Base-by-base conservation (phyloP, 805 yeast genomes). In the Yamadazyma phyllophila region DNA sequence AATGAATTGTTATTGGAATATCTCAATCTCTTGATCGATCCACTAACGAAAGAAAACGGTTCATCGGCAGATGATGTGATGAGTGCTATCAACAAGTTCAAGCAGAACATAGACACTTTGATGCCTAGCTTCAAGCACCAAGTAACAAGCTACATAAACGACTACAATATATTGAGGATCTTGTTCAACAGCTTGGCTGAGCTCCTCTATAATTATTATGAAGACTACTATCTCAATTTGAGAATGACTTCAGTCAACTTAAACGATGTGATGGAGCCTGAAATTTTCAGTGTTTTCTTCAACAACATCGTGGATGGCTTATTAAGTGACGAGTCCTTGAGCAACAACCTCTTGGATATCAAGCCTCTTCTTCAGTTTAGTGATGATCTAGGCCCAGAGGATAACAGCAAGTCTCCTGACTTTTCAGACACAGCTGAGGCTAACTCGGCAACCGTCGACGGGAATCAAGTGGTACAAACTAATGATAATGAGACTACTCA, bases 1-100 rank as follows among this genome's bases (percentile, higher is more conserved):
- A 84, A 81, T 52, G 80, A 75, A 15, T 82, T 87, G 53, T 83
- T 91, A 2, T 78, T 81, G 40, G 76, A 74, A 11, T 63, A 67
- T 44, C 52, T 66, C 10, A 64, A 67, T 45, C 62, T 65, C 11
- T 73, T 87, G 30, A 67, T 80, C 26, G 70, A 64, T 27, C 82
- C 85, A 0, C 44, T 48, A 29, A 36, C 32, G 2, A 27, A 37
- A 20, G 11, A 20, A 6, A 27, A 24, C 14, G 39, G 41, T 7
- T 10, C 44, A 13, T 15, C 15, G 9, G 24, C 32, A 10, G 43
- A 30, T 26, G 32, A 43, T 7, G 32, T 37, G 1, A 13, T 38
- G 7, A 26, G 13, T 31, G 20, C 33, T 11, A 40, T 48, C 34
- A 13, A 30, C 3, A 20, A 63, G 26, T 73, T 87, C 53, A 74